A percentile compares a stretch with the other conserved stretches of the same genome.
Evolutionary conservation across 2,329 filamentous ascomycete species (phyloP).

Genomic region (Penicillium sp.): DNA sequence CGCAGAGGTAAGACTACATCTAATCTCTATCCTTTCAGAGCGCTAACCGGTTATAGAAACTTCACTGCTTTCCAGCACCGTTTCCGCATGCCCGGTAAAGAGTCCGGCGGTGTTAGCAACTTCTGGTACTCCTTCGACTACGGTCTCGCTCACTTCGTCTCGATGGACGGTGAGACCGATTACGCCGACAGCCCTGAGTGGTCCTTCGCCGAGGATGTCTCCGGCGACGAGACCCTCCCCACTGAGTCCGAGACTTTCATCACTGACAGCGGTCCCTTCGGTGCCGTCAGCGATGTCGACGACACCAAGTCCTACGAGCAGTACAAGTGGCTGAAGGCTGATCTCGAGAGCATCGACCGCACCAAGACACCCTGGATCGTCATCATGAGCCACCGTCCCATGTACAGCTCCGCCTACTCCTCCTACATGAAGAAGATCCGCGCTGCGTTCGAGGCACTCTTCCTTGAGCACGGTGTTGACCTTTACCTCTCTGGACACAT

Average conservation of each 20-base stretch:
- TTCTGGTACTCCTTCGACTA: slow-evolving; percentile 59
- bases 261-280: slow-evolving; percentile 54
- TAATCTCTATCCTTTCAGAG: neutral
- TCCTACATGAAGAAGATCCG: slow-evolving; percentile 48
- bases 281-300: slow-evolving; percentile 42
- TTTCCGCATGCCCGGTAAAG: slow-evolving; percentile 53
- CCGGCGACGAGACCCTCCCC: slow-evolving; percentile 44
- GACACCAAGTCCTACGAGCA: slow-evolving; percentile 49
- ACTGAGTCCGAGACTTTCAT: slow-evolving; percentile 45
- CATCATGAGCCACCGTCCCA: slow-evolving; percentile 51
- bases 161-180: slow-evolving; percentile 53
- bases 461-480: slow-evolving; percentile 50
- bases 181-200: slow-evolving; percentile 50
- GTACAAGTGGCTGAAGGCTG: slow-evolving; percentile 39
- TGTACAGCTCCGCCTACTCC: slow-evolving; percentile 49
- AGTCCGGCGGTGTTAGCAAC: slow-evolving; percentile 52
- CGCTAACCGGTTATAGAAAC: slow-evolving; percentile 34
- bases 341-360: slow-evolving; percentile 48
- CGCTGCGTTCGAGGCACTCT: slow-evolving; percentile 47
- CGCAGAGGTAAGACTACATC: slow-evolving; percentile 43
- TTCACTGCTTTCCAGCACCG: slow-evolving; percentile 55
- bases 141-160: slow-evolving; percentile 54
- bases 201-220: slow-evolving; percentile 46
- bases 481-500: slow-evolving; percentile 50
- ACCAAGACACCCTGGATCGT: slow-evolving; percentile 53